phyloP scores from a whole-genome alignment of 1,284 basidiomycete genomes.

The Marasmius tenuissimus region DNA sequence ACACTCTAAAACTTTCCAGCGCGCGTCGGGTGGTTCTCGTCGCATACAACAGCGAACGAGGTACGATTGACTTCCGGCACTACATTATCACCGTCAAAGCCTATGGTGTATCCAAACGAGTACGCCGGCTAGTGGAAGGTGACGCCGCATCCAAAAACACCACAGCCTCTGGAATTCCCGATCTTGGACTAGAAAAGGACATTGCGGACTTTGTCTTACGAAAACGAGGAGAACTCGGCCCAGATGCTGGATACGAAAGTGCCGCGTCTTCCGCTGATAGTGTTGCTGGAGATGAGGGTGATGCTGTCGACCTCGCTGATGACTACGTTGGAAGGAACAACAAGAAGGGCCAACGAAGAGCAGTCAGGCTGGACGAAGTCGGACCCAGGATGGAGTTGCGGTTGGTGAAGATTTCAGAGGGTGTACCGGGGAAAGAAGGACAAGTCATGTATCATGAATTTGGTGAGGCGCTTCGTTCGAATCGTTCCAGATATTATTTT shows the following conservation, averaged over 20 bases:
- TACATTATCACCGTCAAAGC: conserved; percentile 95
- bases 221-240: conserved; percentile 63
- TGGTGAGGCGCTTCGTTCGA: conserved; percentile 41
- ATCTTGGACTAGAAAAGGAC: conserved; percentile 89
- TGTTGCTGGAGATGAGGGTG: conserved; percentile 80
- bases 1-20: conserved; percentile 75
- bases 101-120: conserved; percentile 89
- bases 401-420: conserved; percentile 94
- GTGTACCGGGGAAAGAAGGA: conserved; percentile 88
- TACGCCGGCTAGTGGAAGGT: conserved; percentile 88
- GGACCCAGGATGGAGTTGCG: conserved; percentile 94
- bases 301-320: conserved; percentile 81
- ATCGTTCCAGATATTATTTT: conserved; percentile 8
- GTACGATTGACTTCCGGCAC: conserved; percentile 92
- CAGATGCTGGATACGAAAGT: conserved; percentile 84
- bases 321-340: conserved; percentile 97
- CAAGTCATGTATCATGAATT: conserved; percentile 91
- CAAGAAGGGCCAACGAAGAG: conserved; percentile 86
- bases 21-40: conserved; percentile 92
- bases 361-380: conserved; percentile 90
- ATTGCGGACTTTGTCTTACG: conserved; percentile 94
- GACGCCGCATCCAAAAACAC: conserved; percentile 40
- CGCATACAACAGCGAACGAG: conserved; percentile 85
- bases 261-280: conserved; percentile 74
- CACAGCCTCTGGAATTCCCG: conserved; percentile 43